These are phyloP conservation scores for Solanum pimpinellifolium DNA, from an alignment of 257 asterid species.

Conservation along the genomic window DNA sequence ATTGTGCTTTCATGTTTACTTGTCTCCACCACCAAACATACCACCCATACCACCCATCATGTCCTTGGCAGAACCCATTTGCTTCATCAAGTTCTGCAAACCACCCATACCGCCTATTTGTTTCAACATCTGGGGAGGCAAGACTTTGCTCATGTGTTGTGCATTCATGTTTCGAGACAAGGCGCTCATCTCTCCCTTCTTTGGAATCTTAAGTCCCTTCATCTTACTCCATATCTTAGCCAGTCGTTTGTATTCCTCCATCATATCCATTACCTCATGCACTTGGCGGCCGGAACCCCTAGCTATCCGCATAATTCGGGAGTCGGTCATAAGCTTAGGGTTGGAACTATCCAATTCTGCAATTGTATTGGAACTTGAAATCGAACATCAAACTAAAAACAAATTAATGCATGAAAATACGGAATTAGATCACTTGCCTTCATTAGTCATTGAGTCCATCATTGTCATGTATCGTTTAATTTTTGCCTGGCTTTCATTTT, in stretches of 20 bases:
- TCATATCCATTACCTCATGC: constrained; percentile 4
- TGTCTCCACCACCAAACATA: constrained; percentile 84
- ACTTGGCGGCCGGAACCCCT: background rate
- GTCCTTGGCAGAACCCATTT: constrained; percentile 51
- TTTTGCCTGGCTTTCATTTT: constrained; percentile 87
- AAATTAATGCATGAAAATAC: background rate
- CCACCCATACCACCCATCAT: constrained; percentile 77
- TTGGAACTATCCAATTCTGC: constrained; percentile 92
- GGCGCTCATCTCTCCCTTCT: constrained; percentile 93
- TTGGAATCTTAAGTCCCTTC: constrained; percentile 31
- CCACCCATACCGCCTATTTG: constrained; percentile 98
- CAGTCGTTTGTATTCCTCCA: constrained; percentile 5
- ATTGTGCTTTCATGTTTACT: constrained; percentile 14
- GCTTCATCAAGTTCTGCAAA: constrained; percentile 87
- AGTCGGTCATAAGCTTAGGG: constrained; percentile 78
- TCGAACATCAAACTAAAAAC: background rate
- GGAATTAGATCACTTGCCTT: constrained; percentile 35
- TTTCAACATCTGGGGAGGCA: constrained; percentile 91
- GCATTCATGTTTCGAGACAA: constrained; percentile 75
- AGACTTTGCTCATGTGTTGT: constrained; percentile 89
- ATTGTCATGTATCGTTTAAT: constrained; percentile 88
- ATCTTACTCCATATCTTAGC: constrained; percentile 8
- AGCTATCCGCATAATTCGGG: constrained; percentile 60
- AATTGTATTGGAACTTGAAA: background rate
- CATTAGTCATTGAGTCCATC: constrained; percentile 99